Percentiles rank a stretch among this genome's conserved stretches.
These are phyloP conservation scores for Cornus kousa DNA, from an alignment of 148 eudicot genomes.

Conservation along the genomic window DNA sequence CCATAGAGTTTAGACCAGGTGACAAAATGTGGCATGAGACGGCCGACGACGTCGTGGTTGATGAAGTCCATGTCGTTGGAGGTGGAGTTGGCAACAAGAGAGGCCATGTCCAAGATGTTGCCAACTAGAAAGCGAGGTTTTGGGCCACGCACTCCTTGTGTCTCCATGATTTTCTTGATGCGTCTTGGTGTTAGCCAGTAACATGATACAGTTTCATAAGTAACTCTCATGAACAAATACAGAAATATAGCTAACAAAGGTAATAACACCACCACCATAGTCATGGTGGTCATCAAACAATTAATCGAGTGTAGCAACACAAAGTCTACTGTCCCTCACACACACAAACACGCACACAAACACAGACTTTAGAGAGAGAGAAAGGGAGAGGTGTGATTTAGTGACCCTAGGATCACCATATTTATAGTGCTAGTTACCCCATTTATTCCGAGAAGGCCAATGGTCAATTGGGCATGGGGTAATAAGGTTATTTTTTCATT, in stretches of 20 bases:
- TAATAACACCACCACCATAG: constrained; percentile 12
- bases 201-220: constrained; percentile 47
- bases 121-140: constrained; percentile 65
- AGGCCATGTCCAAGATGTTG: constrained; percentile 62
- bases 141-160: constrained; percentile 81
- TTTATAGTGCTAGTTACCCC: constrained; percentile 1
- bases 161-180: constrained; percentile 60
- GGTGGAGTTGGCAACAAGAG: constrained; percentile 60
- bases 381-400: constrained; percentile 2
- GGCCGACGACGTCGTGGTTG: constrained; percentile 61
- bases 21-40: constrained; percentile 75
- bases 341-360: background rate
- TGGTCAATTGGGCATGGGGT: too few relatives aligned
- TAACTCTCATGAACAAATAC: constrained; percentile 33
- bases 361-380: background rate
- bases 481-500: too few relatives aligned
- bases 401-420: background rate
- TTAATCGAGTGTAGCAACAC: background rate
- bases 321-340: background rate
- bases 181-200: constrained; percentile 71
- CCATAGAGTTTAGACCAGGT: constrained; percentile 49
- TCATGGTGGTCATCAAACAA: background rate
- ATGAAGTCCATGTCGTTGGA: constrained; percentile 54
- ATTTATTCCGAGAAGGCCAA: too few relatives aligned
- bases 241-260: constrained; percentile 22